Evolutionary conservation across 225 moss, liverwort and hornwort species (phyloP).

Genomic region (Physcomitrellopsis africana): DNA sequence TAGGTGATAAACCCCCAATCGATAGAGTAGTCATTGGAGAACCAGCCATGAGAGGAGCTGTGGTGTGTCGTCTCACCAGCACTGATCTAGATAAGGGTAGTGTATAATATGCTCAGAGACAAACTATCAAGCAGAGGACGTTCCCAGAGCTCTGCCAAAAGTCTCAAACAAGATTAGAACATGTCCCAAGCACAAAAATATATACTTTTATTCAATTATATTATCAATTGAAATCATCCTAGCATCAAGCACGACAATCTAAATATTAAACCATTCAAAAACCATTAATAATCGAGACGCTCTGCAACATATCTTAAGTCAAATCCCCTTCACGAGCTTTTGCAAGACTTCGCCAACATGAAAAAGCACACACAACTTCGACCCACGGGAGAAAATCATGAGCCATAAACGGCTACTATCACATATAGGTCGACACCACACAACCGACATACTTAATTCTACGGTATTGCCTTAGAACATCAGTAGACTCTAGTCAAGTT

Average conservation of each 20-base stretch:
- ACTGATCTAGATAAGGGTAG: conserved; percentile 22
- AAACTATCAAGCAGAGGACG: background rate
- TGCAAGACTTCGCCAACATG: background rate
- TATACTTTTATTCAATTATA: background rate
- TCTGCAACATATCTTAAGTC: background rate
- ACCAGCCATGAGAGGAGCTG: conserved; percentile 46
- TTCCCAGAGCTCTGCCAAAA: conserved; percentile 28
- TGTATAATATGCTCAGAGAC: background rate
- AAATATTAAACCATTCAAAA: background rate
- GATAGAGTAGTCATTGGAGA: conserved; percentile 85
- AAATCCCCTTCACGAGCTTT: background rate
- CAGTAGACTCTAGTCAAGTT: background rate
- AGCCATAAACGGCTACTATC: background rate
- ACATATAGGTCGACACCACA: conserved; percentile 2
- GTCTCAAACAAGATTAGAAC: conserved; percentile 23
- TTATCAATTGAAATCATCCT: background rate
- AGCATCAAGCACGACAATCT: background rate
- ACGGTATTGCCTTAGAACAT: background rate
- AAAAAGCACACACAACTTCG: background rate
- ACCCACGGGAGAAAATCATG: no score
- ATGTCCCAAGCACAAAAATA: background rate
- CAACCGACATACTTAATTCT: background rate
- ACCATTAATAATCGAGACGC: background rate
- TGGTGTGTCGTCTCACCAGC: background rate
- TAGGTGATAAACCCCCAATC: conserved; percentile 65